These are phyloP conservation scores for Candida suzukii DNA, from an alignment of 805 yeast species.

Conservation along the genomic window DNA sequence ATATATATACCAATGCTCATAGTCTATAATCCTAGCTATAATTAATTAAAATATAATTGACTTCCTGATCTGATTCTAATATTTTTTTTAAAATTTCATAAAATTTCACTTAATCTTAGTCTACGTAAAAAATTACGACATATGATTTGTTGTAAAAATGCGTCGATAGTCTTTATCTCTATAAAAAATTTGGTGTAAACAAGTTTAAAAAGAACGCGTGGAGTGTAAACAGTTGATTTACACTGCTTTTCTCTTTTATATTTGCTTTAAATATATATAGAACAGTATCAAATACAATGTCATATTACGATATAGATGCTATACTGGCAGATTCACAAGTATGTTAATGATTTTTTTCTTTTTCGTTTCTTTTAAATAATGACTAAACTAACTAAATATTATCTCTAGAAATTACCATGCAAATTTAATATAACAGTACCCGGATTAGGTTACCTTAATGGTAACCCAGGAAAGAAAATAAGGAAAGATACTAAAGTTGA, in stretches of 20 bases:
- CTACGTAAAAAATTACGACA: too few relatives aligned
- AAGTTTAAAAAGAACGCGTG: too few relatives aligned
- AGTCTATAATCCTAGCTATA: too few relatives aligned
- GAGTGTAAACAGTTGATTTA: too few relatives aligned
- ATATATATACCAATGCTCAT: neutral
- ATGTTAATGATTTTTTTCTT: slow-evolving; percentile 10
- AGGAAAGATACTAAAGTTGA: slow-evolving; percentile 58
- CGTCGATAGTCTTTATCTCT: too few relatives aligned
- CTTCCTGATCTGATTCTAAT: neutral
- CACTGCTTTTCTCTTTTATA: too few relatives aligned
- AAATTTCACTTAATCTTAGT: too few relatives aligned
- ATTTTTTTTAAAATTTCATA: too few relatives aligned
- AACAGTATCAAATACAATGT: slow-evolving; percentile 16
- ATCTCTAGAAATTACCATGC: slow-evolving; percentile 57
- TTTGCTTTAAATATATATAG: too few relatives aligned
- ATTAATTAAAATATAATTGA: too few relatives aligned
- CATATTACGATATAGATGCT: slow-evolving; percentile 72
- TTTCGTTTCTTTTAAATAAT: slow-evolving; percentile 1
- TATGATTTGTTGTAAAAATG: neutral
- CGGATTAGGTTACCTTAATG: slow-evolving; percentile 82
- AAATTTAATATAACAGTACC: slow-evolving; percentile 73
- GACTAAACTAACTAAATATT: neutral
- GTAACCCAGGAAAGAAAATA: slow-evolving; percentile 60
- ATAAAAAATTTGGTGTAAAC: too few relatives aligned
- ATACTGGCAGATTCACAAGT: slow-evolving; percentile 60